phyloP scores from a whole-genome alignment of 306 rosid genomes.

The Fagus crenata region DNA sequence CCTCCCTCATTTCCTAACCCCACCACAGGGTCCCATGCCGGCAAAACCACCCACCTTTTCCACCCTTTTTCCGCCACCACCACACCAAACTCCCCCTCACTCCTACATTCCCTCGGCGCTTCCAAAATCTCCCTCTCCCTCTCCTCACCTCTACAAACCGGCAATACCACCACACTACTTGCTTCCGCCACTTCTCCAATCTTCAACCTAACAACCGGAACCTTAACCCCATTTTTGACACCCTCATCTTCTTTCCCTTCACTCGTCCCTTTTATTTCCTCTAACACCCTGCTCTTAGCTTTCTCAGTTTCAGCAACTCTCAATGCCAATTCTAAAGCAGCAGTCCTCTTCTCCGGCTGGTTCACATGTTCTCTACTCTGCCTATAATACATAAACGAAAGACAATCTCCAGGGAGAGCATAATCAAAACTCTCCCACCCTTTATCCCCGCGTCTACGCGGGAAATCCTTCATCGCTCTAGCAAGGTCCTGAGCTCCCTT shows the following conservation, averaged over 20 bases:
- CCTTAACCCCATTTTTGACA: slow-evolving; percentile 15
- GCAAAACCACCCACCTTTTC: slow-evolving; percentile 84
- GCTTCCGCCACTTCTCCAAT: slow-evolving; percentile 89
- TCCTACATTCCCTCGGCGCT: slow-evolving; percentile 63
- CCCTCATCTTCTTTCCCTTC: slow-evolving; percentile 11
- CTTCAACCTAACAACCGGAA: slow-evolving; percentile 83
- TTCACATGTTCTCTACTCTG: slow-evolving; percentile 57
- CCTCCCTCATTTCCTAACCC: slow-evolving; percentile 57
- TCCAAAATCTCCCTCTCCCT: slow-evolving; percentile 47
- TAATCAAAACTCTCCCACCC: slow-evolving; percentile 73
- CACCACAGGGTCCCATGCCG: slow-evolving; percentile 63
- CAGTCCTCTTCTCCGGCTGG: slow-evolving; percentile 43
- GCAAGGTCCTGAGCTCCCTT: slow-evolving; percentile 66
- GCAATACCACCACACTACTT: slow-evolving; percentile 56
- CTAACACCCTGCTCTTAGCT: slow-evolving; percentile 43
- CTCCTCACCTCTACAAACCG: slow-evolving; percentile 64
- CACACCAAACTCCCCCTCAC: slow-evolving; percentile 67
- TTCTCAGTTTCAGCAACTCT: slow-evolving; percentile 46
- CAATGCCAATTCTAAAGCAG: slow-evolving; percentile 57
- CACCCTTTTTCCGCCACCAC: slow-evolving; percentile 83
- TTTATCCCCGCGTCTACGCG: slow-evolving; percentile 58
- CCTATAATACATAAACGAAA: slow-evolving; percentile 66
- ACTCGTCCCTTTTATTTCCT: slow-evolving; percentile 34
- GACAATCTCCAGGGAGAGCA: slow-evolving; percentile 66
- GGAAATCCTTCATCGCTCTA: slow-evolving; percentile 74